These are phyloP conservation scores for Dalbergia cochinchinensis DNA, from an alignment of 306 rosid genomes.

Conservation along the genomic window DNA sequence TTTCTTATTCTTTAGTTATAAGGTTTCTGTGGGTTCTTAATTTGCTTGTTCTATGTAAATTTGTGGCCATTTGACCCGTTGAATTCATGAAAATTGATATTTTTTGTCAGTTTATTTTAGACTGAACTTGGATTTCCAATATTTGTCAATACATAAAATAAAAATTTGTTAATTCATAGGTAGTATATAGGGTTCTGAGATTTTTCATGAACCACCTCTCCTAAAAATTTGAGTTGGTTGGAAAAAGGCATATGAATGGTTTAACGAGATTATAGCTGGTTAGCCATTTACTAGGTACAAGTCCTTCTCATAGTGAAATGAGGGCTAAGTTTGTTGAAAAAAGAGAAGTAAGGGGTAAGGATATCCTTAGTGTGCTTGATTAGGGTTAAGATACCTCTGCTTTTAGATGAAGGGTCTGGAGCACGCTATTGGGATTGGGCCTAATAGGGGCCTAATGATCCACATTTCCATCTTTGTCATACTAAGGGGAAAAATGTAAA, in stretches of 20 bases:
- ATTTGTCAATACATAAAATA: background rate
- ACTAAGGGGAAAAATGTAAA: no score
- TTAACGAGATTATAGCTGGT: background rate
- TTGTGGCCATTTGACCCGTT: constrained; percentile 22
- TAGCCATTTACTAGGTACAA: background rate
- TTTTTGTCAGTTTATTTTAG: background rate
- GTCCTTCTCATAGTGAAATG: constrained; percentile 20
- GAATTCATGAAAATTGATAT: background rate
- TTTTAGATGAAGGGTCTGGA: no score
- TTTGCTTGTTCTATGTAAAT: background rate
- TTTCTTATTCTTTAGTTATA: background rate
- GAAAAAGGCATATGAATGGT: background rate
- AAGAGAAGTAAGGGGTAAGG: constrained; percentile 1
- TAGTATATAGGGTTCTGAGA: background rate
- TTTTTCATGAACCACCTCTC: no score
- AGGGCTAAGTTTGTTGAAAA: background rate
- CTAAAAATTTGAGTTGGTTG: no score
- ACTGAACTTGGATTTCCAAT: background rate
- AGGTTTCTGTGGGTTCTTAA: constrained; percentile 4
- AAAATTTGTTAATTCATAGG: background rate
- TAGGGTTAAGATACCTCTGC: no score
- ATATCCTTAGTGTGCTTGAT: background rate
- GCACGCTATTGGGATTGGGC: no score
- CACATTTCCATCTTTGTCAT: no score
- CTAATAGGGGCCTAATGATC: no score